phyloP scores from a whole-genome alignment of 2,329 filamentous ascomycete species.

The Cladosporium colombiae region DNA sequence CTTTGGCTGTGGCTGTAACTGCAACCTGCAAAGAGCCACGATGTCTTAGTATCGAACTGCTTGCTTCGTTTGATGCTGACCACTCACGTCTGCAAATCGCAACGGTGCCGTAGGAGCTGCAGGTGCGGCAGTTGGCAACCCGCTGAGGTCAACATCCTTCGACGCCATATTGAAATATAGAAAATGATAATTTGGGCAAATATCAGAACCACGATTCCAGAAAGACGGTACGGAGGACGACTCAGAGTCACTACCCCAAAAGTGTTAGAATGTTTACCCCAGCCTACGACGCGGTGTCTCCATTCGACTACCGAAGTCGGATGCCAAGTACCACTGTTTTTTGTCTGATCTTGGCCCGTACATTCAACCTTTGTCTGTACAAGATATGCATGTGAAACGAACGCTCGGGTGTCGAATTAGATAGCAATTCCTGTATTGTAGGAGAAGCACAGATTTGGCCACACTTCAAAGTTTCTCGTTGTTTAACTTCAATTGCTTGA shows the following conservation, averaged over 20 bases:
- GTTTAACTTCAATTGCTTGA: background rate
- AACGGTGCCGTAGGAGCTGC: background rate
- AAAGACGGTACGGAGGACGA: background rate
- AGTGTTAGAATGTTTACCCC: background rate
- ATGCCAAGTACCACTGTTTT: background rate
- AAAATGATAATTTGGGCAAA: background rate
- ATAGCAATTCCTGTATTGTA: background rate
- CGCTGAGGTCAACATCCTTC: conserved; percentile 12
- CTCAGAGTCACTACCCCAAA: background rate
- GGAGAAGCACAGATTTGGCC: background rate
- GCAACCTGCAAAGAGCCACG: conserved; percentile 30
- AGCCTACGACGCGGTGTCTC: background rate
- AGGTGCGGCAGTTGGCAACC: conserved; percentile 8
- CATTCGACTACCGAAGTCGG: conserved; percentile 6
- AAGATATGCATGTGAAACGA: background rate
- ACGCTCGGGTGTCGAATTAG: background rate
- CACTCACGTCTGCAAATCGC: conserved; percentile 14
- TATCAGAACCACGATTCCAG: background rate
- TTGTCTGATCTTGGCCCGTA: background rate
- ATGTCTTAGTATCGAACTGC: background rate
- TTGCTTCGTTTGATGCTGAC: background rate
- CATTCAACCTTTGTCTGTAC: background rate
- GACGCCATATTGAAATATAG: background rate
- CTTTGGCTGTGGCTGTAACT: conserved; percentile 38
- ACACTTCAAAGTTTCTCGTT: background rate